Base-by-base conservation (phyloP, 768 basidiomycete genomes). In the Fomitopsis pulvina region DNA sequence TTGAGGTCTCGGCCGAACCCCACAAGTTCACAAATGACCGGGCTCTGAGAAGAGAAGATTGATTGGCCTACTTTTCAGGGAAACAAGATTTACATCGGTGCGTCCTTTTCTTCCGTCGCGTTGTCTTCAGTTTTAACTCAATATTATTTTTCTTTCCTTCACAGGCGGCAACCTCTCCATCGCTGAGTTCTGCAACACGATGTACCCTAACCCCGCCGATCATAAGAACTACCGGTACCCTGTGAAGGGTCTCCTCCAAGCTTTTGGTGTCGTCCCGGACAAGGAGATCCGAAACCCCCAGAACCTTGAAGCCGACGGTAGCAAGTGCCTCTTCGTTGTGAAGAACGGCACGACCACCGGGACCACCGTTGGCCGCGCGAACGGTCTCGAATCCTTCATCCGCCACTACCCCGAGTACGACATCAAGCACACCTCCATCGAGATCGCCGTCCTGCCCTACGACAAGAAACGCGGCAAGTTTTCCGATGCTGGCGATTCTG, bases 401-500 rank as follows among this genome's bases (percentile, higher is more conserved):
- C 60, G 64, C 50, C 18, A 41, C 45, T 61, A 61, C 52, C 18
- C 18, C 37, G 38, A 50, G 42, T n/a, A 45, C 21, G 40, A 20
- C 21, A 41, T 41, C 40, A 22, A 21, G 26, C 8, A 52, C 16
- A 45, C 55, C 18, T 57, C 62, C 9, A 29, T 57, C 46, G 57
- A 60, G 45, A 29, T 46, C 2, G 47, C 55, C 12, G 47, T 64
- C 29, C 26, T 51, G 28, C 40, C 50, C 40, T 52, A 57, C 54
- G 54, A 56, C 57, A 60, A 61, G 53, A 55, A 53, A 25, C 57
- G 54, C n/a, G 60, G 60, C 48, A 22, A 40, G 14, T 75, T 75
- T 58, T 70, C 72, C 16, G 62, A 38, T 45, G 51, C 58, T 32
- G 71, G 74, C 16, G 70, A 75, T 57, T 74, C 68, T 3, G 70